phyloP scores from a whole-genome alignment of 2,329 filamentous ascomycete species.

The Hypoxylon sp. region DNA sequence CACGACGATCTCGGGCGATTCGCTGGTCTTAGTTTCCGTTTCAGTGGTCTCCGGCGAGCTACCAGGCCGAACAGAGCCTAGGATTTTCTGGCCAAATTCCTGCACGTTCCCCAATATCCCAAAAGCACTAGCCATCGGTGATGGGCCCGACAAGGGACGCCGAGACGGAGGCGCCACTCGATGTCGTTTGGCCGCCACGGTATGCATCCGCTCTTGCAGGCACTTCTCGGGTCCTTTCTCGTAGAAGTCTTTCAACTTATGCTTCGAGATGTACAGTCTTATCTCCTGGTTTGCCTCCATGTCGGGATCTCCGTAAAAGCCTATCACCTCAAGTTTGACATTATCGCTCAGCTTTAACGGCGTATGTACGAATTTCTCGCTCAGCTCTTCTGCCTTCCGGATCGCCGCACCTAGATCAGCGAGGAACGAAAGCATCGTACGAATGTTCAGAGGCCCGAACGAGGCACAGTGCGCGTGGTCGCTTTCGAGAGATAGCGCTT shows the following conservation, averaged over 20 bases:
- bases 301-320: conserved; percentile 70
- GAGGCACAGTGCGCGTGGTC: conserved; percentile 68
- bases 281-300: conserved; percentile 56
- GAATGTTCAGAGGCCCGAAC: conserved; percentile 64
- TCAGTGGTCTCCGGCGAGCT: conserved; percentile 32
- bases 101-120: conserved; percentile 51
- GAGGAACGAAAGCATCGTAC: conserved; percentile 61
- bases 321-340: conserved; percentile 69
- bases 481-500: conserved; percentile 66
- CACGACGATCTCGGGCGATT: conserved; percentile 57
- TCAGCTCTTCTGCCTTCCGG: conserved; percentile 55
- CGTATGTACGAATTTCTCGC: conserved; percentile 56
- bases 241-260: conserved; percentile 68
- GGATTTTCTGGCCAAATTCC: conserved; percentile 48
- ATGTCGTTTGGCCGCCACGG: conserved; percentile 47
- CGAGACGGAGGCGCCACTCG: conserved; percentile 25
- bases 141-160: conserved; percentile 24
- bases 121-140: conserved; percentile 35
- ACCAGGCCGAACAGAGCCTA: conserved; percentile 39
- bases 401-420: conserved; percentile 55
- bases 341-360: conserved; percentile 64
- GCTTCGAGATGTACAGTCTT: conserved; percentile 64
- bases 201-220: conserved; percentile 64
- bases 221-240: conserved; percentile 68
- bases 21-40: conserved; percentile 21